These are phyloP conservation scores for Fagus crenata DNA, from an alignment of 306 rosid genomes.

Conservation along the genomic window DNA sequence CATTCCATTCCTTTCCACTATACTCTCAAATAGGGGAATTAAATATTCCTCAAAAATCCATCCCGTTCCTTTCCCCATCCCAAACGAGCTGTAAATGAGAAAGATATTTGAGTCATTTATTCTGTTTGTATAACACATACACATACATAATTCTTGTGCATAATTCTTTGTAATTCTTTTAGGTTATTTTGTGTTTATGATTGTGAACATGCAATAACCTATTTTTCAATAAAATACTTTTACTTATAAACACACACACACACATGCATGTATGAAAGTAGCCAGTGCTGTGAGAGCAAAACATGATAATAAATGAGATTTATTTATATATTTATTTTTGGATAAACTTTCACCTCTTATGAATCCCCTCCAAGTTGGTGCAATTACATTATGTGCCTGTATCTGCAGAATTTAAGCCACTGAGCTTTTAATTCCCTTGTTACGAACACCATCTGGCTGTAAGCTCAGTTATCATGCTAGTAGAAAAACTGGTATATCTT, in stretches of 20 bases:
- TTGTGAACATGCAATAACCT: too few relatives aligned
- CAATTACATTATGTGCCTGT: background rate
- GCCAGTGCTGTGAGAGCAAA: background rate
- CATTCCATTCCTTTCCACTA: too few relatives aligned
- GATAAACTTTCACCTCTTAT: background rate
- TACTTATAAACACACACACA: background rate
- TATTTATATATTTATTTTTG: background rate
- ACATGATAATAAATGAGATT: background rate
- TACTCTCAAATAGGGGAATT: too few relatives aligned
- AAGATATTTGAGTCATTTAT: too few relatives aligned
- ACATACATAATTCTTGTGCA: too few relatives aligned
- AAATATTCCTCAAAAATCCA: too few relatives aligned
- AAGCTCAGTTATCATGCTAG: background rate
- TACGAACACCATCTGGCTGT: background rate
- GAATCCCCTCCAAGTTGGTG: background rate
- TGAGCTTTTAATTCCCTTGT: background rate
- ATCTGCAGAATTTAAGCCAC: background rate
- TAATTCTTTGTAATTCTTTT: too few relatives aligned
- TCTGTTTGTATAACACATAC: too few relatives aligned
- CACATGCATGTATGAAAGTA: background rate
- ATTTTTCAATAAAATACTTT: too few relatives aligned
- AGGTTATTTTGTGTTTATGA: too few relatives aligned
- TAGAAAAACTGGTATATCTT: background rate
- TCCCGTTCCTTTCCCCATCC: too few relatives aligned
- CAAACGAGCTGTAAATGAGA: too few relatives aligned